Evolutionary conservation across 106 monocot species (phyloP), one percentile per base, ranked within the genome.

Genomic region (Triglochin maritima): DNA sequence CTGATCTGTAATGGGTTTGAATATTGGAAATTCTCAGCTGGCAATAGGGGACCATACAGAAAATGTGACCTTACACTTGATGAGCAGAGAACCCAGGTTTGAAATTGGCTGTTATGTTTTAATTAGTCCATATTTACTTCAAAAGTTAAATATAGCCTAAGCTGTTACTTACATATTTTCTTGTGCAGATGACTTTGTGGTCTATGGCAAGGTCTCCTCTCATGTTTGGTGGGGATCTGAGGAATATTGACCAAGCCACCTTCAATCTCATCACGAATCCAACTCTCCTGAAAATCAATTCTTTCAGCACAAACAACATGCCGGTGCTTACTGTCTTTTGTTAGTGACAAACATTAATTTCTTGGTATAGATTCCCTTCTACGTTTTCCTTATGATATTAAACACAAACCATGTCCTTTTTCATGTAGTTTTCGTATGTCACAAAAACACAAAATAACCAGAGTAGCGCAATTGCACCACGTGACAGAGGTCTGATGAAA

Each of bases 191-290:
- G 56, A 87, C 94, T 43, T 74, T 95, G n/a, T 95, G 94, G 94
- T 87, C 83, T 15, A 95, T 95, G 83, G 87, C 83, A 47, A 95
- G 81, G 48, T 95, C 94, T 69, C 94, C 94, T 73, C 90, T 95
- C 50, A 95, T 90, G 77, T 95, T 79, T 87, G 94, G 94, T 70
- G 94, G 94, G 42, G 94, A 95, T 78, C 58, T 90, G 56, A 87
- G 85, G 74, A 71, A 85, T 16, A 75, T 84, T 56, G 83, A 90
- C 67, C 56, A 63, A 9, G 71, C 2, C 46, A 87, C 94, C 45
- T 80, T 79, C 46, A 69, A 43, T 71, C 81, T 95, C 17, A 90
- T 95, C 54, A 90, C 87, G 9, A 85, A 95, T 73, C 87, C 87
- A 72, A 85, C 69, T 10, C 65, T 95, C 43, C 51, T 90, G 73